Evolutionary conservation across 352 stramenopile species (phyloP), one percentile per base, ranked within the genome.

Genomic region (Phytophthora rubi): DNA sequence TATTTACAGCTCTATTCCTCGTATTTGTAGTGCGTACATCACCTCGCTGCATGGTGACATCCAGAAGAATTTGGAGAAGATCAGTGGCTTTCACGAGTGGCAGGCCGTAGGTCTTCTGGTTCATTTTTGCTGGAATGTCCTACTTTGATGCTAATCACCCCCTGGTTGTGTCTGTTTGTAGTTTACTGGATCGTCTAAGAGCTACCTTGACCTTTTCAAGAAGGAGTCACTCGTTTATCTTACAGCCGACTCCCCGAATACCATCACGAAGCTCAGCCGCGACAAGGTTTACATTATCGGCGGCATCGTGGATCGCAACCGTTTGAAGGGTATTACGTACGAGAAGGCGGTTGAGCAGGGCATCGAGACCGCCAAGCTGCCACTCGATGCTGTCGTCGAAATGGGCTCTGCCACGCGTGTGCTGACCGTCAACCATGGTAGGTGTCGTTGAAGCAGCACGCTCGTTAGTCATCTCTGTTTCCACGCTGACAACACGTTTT

Each of bases 231-330:
- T 99, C 42, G 92, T 99, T 16, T 99, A 99, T 71, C 77, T 99
- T 30, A 98, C 96, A 2, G 94, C 93, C 6, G 97, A 99, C 76
- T 98, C 94, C 8, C 83, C 94, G 10, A 97, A 97, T 71, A 96
- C 86, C 26, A 86, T 98, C 64, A 90, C 88, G 16, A 79, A 89
- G 33, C 76, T 99, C 21, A 85, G 95, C 57, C 80, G 86, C 37
- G 83, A 93, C 68, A 96, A 98, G 69, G 88, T 97, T 28, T 99
- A 99, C 76, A 94, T 99, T 48, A 99, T 99, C 73, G 97, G 97
- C 16, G 97, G 97, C 21, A 99, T 99, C 75, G 97, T 99, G 26
- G 97, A 99, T 81, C 85, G 97, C 56, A 99, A 99, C 75, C 89
- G 97, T n/a, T 84, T 98, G n/a, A 98, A 98, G 71, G 82, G 88